Evolutionary conservation across 495 filamentous ascomycete genomes (phyloP).

Genomic region (Hypoxylon fuscum): DNA sequence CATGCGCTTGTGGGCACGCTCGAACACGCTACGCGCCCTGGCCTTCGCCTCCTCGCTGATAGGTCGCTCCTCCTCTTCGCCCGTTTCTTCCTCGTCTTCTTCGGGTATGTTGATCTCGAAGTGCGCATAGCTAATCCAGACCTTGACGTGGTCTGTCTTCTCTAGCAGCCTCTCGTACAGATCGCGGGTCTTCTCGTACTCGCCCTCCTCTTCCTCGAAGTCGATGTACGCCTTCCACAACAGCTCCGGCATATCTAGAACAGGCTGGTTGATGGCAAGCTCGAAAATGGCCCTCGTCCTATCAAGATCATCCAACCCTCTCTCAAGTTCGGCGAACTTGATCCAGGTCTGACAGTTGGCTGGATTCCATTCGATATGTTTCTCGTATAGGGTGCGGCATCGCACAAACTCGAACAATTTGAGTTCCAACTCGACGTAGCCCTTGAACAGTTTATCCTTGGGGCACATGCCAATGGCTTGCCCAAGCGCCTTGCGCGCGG

Average conservation of each 20-base stretch:
- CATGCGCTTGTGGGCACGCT: slow-evolving; percentile 85
- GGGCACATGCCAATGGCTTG: slow-evolving; percentile 92
- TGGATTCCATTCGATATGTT: slow-evolving; percentile 89
- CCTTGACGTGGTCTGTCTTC: slow-evolving; percentile 97
- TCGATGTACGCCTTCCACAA: slow-evolving; percentile 98
- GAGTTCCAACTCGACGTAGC: slow-evolving; percentile 90
- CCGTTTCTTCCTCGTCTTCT: slow-evolving; percentile 60
- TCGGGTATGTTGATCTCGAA: slow-evolving; percentile 93
- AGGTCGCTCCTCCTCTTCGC: slow-evolving; percentile 67
- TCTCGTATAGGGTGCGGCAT: slow-evolving; percentile 91
- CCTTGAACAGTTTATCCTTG: slow-evolving; percentile 93
- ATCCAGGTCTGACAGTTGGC: slow-evolving; percentile 94
- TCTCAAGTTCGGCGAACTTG: slow-evolving; percentile 90
- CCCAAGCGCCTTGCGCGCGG: slow-evolving; percentile 87
- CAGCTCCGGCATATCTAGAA: slow-evolving; percentile 96
- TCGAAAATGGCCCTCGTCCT: slow-evolving; percentile 92
- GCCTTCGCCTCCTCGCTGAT: slow-evolving; percentile 84
- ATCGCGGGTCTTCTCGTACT: slow-evolving; percentile 81
- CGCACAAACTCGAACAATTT: slow-evolving; percentile 92
- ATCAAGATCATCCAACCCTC: slow-evolving; percentile 86
- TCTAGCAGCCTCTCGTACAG: slow-evolving; percentile 91
- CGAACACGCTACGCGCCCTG: slow-evolving; percentile 83
- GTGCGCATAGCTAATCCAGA: slow-evolving; percentile 96
- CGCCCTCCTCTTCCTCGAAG: slow-evolving; percentile 93
- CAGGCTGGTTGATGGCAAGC: slow-evolving; percentile 81